Base-by-base conservation (phyloP, 768 basidiomycete species). In the Obba rivulosa region DNA sequence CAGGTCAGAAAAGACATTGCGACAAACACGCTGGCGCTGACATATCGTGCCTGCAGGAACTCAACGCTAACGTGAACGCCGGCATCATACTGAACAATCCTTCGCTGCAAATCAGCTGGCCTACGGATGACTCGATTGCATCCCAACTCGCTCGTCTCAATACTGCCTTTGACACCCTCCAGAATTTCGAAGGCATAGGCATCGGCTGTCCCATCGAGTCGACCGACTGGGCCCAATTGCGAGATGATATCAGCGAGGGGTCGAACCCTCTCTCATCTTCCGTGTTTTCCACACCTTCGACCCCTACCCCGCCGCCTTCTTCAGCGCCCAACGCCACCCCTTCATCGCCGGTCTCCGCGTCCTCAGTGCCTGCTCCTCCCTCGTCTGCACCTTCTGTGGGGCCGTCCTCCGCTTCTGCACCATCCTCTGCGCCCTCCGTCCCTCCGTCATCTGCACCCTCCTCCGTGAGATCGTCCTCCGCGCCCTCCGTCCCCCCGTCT, bases 171-270 rank as follows among this genome's bases (percentile, higher is more conserved):
- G 74, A 85, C 34, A 83, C 86, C 5, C 67, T 88, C n/a, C 87
- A 89, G 67, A 89, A 88, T 62, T 62, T 88, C 36, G 69, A 73
- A 42, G 86, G 85, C 1, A 71, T 81, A 0, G 87, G 85, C 34
- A 63, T 72, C 4, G 87, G 85, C 13, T 87, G 83, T 61, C 85
- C 85, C 4, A 76, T 77, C 13, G 76, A 75, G 1, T 74, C 82
- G 8, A 83, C 85, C 35, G 53, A 50, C 18, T 54, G 50, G 49
- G 49, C 34, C 21, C 38, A 48, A 46, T 46, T 54, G 34, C 53
- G 50, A 46, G 46, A 50, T 39, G 49, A 51, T 39, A 54, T 54
- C 43, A 54, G 50, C 43, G 49, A 49, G 46, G 49, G 50, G 28
- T 49, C 53, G 42, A 41, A 47, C 39, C 7, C 13, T 13, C 28